A percentile compares a stretch with the other conserved stretches of the same genome.
Conservation (phyloP, 768 basidiomycete genomes). For the Boletus edulis region DNA sequence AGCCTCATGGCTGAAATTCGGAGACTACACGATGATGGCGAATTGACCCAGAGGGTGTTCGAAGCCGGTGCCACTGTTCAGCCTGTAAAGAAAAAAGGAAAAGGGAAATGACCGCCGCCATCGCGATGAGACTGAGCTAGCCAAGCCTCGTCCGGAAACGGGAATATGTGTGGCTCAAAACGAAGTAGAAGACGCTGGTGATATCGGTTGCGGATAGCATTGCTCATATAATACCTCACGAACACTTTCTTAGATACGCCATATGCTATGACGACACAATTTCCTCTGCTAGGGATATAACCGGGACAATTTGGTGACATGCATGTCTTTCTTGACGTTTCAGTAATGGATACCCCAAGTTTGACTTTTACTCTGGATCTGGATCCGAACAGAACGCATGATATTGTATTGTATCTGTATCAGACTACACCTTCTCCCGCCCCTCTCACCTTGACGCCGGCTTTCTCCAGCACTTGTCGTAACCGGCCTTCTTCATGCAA, state of each 20-base stretch:
- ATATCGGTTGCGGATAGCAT: background rate
- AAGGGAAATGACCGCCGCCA: conserved; percentile 14
- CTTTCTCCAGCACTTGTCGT: conserved; percentile 43
- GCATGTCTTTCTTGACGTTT: conserved; percentile 3
- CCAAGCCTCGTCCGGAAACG: conserved; percentile 6
- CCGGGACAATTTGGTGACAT: conserved; percentile 4
- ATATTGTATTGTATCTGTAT: no score
- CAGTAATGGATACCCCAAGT: no score
- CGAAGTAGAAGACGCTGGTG: background rate
- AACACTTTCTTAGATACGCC: conserved; percentile 4
- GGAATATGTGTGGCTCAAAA: background rate
- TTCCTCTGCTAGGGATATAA: background rate
- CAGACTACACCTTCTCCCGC: conserved; percentile 9
- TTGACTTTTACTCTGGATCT: no score
- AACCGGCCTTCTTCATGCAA: conserved; percentile 48
- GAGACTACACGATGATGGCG: conserved; percentile 46
- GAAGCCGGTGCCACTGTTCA: conserved; percentile 59
- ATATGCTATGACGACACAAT: background rate
- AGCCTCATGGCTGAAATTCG: conserved; percentile 46
- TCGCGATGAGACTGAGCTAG: background rate
- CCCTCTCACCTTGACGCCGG: conserved; percentile 39
- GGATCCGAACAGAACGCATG: background rate
- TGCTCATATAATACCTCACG: conserved; percentile 3
- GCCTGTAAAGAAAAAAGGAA: conserved; percentile 53
- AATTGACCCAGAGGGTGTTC: conserved; percentile 47